Conservation (phyloP, 169 alveolate species). For the Eimeria zaria region DNA sequence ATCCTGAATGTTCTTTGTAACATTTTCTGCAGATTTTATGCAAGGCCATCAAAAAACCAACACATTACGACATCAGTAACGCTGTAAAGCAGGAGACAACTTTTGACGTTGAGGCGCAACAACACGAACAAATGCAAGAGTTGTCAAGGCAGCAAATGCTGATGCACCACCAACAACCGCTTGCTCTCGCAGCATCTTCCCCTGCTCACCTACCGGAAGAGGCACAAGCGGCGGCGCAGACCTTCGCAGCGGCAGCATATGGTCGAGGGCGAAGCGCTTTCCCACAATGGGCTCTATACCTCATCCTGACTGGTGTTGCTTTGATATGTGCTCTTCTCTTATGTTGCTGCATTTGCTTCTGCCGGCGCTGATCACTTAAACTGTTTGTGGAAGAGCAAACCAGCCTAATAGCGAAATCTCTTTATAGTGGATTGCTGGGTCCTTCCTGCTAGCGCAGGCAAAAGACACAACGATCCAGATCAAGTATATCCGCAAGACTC, state of each 20-base stretch:
- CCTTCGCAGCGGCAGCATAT: conserved; percentile 72
- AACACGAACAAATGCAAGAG: conserved; percentile 64
- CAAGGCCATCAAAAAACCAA: conserved; percentile 73
- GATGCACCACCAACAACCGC: conserved; percentile 14
- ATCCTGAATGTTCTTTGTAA: background rate
- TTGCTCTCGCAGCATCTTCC: background rate
- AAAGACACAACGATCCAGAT: background rate
- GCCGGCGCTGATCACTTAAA: conserved; percentile 31
- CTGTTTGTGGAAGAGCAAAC: background rate
- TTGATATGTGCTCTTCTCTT: conserved; percentile 10
- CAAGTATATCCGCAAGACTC: background rate
- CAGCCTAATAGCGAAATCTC: background rate
- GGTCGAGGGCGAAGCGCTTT: conserved; percentile 44
- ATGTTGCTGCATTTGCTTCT: conserved; percentile 36
- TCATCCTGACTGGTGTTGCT: conserved; percentile 40
- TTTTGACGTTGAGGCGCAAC: conserved; percentile 65
- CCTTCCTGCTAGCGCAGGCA: conserved; percentile 1
- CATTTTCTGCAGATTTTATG: conserved; percentile 48
- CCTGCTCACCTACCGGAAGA: conserved; percentile 28
- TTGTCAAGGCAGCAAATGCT: conserved; percentile 68
- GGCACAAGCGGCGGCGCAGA: conserved; percentile 22
- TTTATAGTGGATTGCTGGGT: too few relatives aligned
- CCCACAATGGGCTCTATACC: conserved; percentile 69
- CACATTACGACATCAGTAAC: conserved; percentile 52
- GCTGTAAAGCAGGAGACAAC: conserved; percentile 75